Conservation (phyloP, 345 rosid genomes). For the rapeseed (Brassica napus) region DNA sequence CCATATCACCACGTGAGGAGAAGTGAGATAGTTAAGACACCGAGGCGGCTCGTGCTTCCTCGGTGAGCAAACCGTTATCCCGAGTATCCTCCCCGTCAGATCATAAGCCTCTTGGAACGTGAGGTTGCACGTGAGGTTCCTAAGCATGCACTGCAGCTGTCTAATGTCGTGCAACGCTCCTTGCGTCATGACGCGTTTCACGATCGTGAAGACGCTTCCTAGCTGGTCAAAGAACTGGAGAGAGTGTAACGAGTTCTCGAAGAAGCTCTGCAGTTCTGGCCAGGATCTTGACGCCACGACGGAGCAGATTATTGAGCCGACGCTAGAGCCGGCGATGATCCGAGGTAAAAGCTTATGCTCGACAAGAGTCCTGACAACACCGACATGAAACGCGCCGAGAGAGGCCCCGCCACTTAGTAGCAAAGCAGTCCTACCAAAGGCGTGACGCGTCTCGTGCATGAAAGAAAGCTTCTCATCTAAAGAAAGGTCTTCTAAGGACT, state of each 20-base stretch:
- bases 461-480: conserved; percentile 90
- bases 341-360: conserved; percentile 90
- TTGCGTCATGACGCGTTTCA: conserved; percentile 79
- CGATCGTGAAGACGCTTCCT: conserved; percentile 82
- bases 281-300: conserved; percentile 87
- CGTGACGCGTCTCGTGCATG: conserved; percentile 97
- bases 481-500: conserved; percentile 79
- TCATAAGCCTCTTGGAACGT: conserved; percentile 99
- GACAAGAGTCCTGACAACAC: conserved; percentile 88
- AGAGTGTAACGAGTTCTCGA: conserved; percentile 77
- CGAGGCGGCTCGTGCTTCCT: conserved; percentile 99
- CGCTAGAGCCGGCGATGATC: conserved; percentile 94
- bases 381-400: conserved; percentile 90
- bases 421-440: conserved; percentile 96
- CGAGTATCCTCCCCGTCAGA: conserved; percentile 91
- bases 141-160: conserved; percentile 84
- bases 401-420: conserved; percentile 99
- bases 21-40: conserved; percentile 94
- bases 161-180: conserved; percentile 95
- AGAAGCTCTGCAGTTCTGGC: conserved; percentile 95
- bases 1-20: conserved; percentile 99
- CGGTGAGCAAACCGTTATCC: conserved; percentile 94
- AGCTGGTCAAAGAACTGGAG: conserved; percentile 92
- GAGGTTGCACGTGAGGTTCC: conserved; percentile 87
- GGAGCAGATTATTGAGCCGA: conserved; percentile 92